Percentiles rank a stretch among this genome's conserved stretches.
These are phyloP conservation scores for Boletus vinaceobasis DNA, from an alignment of 768 basidiomycete species.

Conservation along the genomic window DNA sequence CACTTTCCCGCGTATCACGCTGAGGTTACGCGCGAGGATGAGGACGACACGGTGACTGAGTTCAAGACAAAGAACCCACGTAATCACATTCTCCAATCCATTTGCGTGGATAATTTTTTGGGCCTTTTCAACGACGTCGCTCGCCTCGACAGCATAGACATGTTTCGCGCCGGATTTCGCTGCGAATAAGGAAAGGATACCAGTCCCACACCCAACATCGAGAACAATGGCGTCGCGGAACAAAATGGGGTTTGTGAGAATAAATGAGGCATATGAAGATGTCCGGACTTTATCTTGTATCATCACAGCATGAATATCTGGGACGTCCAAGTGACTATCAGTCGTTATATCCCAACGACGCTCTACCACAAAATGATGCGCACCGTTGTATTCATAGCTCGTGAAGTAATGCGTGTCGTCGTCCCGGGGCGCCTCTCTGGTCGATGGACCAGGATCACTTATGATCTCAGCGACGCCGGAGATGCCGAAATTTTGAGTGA, in stretches of 20 bases:
- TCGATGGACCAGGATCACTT: conserved; percentile 31
- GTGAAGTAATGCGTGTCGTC: conserved; percentile 95
- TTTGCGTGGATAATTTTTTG: conserved; percentile 76
- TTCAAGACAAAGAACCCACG: conserved; percentile 33
- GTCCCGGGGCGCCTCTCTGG: conserved; percentile 46
- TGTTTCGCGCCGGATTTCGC: conserved; percentile 86
- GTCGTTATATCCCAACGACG: too few relatives aligned
- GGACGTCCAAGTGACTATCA: neutral
- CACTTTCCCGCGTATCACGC: conserved; percentile 85
- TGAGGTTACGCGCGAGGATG: conserved; percentile 21
- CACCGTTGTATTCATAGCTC: conserved; percentile 86
- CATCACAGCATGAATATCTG: conserved; percentile 96
- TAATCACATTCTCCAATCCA: conserved; percentile 67
- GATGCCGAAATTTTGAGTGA: conserved; percentile 52
- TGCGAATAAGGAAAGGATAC: conserved; percentile 87
- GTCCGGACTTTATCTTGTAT: conserved; percentile 94
- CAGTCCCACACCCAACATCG: conserved; percentile 96
- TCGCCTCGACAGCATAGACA: conserved; percentile 91
- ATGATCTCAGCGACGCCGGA: conserved; percentile 42
- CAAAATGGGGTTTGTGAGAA: conserved; percentile 73
- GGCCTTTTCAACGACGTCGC: conserved; percentile 75
- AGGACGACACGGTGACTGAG: neutral
- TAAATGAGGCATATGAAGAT: conserved; percentile 88
- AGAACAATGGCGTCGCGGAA: conserved; percentile 87
- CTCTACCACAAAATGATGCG: conserved; percentile 2